Evolutionary conservation across 306 rosid genomes (phyloP), one percentile per base, ranked within the genome.

Genomic region (Lagenaria siceraria): DNA sequence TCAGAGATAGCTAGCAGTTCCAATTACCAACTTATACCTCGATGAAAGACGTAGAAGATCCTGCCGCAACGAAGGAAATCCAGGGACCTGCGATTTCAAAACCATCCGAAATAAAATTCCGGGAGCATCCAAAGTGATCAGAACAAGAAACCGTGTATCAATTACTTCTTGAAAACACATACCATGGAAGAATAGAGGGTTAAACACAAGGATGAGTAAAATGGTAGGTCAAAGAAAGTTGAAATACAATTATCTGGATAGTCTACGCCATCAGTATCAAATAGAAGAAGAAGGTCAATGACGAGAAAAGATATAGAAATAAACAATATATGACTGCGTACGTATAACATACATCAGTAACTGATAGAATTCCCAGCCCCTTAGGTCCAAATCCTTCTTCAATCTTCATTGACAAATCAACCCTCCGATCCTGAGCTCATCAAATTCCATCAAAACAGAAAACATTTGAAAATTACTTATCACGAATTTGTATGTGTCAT

Each of bases 311-410:
- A 36, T 4, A 19, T 2, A 21, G 59, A 76, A 10, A 79, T 5
- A 12, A 51, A 43, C 10, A 64, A 19, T 0, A 19, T 63, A 42
- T 80, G 29, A 65, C 14, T 33, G 12, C 11, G 9, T 19, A 33
- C 12, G 71, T 8, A 35, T 64, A 40, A 38, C 54, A 59, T 83
- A 94, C 98, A 83, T 90, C 86, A 25, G 95, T 78, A 82, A 94
- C 78, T 0, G 93, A 91, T 51, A 94, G 75, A 83, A 94, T 90
- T 74, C 97, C 97, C 2, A 94, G 82, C 0, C 95, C 96, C 19
- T 80, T 86, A 43, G 91, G 90, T 69, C 98, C 98, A 62, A 92
- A 91, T 1, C 96, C 97, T 87, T 90, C 85, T 72, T 90, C 97
- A 51, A 94, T 90, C 86, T 90, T 89, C 84, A 25, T 78, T 8